Evolutionary conservation across 2,329 filamentous ascomycete species (phyloP).

Genomic region (Aspergillus tamarii): DNA sequence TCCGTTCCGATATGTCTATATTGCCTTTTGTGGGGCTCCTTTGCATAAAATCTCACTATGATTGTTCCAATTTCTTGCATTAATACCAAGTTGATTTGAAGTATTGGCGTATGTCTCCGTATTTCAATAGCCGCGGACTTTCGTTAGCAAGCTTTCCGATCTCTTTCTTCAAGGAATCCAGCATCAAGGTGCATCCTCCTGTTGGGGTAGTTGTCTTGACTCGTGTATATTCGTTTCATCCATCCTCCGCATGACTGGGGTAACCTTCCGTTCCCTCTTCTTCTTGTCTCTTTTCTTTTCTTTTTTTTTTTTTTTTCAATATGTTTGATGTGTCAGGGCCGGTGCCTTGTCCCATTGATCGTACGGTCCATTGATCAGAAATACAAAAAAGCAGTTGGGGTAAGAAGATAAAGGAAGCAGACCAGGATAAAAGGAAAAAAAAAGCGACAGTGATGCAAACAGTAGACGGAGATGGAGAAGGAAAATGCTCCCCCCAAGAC

Average conservation of each 20-base stretch:
- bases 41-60: constrained; percentile 3
- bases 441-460: not conserved
- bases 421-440: constrained; percentile 7
- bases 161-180: constrained; percentile 5
- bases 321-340: not conserved
- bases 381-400: not conserved
- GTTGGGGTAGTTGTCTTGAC: not conserved
- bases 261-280: not conserved
- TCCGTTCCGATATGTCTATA: constrained; percentile 9
- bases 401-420: constrained; percentile 7
- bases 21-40: not conserved
- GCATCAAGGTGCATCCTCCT: not conserved
- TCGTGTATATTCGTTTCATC: constrained; percentile 4
- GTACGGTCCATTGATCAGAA: constrained; percentile 5
- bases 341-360: not conserved
- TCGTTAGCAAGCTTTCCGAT: constrained; percentile 4
- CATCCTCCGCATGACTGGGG: not conserved
- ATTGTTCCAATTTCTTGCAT: constrained; percentile 16
- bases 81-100: constrained; percentile 2
- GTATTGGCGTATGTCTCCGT: constrained; percentile 7
- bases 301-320: constrained; percentile 2
- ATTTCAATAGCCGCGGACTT: not conserved
- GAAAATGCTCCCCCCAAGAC: constrained; percentile 3
- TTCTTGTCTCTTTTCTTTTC: not conserved
- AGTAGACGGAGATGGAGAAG: not conserved